Evolutionary conservation across 371 early-diverging fungal species (phyloP).

Genomic region (Dinochytrium kinnereticum): DNA sequence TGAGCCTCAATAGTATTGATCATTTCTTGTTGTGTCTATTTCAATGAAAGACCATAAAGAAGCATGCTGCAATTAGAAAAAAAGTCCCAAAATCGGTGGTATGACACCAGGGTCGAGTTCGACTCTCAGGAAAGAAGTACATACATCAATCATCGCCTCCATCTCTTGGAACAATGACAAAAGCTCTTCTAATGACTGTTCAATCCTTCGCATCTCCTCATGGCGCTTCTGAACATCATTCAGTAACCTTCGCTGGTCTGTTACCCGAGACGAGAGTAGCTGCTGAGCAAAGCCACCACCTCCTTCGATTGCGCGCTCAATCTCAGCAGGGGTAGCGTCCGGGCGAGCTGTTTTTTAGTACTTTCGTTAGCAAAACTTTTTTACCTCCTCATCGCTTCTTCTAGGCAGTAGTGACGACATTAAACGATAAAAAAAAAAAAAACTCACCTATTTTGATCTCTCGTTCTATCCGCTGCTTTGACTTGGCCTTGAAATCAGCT

Average conservation of each 20-base stretch:
- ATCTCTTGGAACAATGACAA: slow-evolving; percentile 67
- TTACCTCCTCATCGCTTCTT: too few species aligned
- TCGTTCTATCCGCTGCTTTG: slow-evolving; percentile 48
- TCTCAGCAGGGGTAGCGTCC: slow-evolving; percentile 61
- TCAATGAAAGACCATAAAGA: slow-evolving; percentile 23
- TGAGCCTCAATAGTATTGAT: slow-evolving; percentile 46
- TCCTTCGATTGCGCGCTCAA: slow-evolving; percentile 59
- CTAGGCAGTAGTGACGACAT: too few species aligned
- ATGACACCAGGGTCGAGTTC: neutral
- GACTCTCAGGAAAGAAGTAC: slow-evolving; percentile 4
- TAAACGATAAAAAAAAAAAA: too few species aligned
- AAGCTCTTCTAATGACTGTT: slow-evolving; percentile 60
- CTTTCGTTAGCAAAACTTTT: too few species aligned
- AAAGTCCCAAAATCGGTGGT: neutral
- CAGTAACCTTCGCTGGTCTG: slow-evolving; percentile 56
- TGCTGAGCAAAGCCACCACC: slow-evolving; percentile 62
- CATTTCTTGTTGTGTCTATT: slow-evolving; percentile 46
- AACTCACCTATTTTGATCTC: slow-evolving; percentile 51
- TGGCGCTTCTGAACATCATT: slow-evolving; percentile 67
- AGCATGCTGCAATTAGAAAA: too few species aligned
- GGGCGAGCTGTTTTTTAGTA: too few species aligned
- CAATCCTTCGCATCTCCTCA: slow-evolving; percentile 63
- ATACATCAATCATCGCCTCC: slow-evolving; percentile 59
- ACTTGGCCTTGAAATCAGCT: slow-evolving; percentile 38
- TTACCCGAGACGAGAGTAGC: slow-evolving; percentile 48